Conservation (phyloP, 305 asterid genomes). For the Rubia tinctorum region DNA sequence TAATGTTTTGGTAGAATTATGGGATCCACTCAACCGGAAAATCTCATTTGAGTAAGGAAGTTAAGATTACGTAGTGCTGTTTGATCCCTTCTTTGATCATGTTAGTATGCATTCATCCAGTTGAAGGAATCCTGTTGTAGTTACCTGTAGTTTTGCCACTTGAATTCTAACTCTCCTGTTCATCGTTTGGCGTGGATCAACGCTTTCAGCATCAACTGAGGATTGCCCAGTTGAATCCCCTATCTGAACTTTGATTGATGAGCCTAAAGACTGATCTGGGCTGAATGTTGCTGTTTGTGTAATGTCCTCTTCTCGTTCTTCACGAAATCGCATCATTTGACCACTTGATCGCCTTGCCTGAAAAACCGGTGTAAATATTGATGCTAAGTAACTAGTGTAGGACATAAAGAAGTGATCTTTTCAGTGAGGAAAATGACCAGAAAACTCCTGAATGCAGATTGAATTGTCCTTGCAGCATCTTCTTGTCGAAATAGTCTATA, state of each 20-base stretch:
- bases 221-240: slow-evolving; percentile 44
- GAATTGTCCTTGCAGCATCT: slow-evolving; percentile 54
- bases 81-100: no score
- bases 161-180: slow-evolving; percentile 20
- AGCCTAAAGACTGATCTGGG: slow-evolving; percentile 38
- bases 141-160: slow-evolving; percentile 16
- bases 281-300: slow-evolving; percentile 18
- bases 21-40: not conserved
- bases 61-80: not conserved
- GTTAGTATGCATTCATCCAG: not conserved
- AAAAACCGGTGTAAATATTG: not conserved
- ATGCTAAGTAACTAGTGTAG: not conserved
- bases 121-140: not conserved
- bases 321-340: not conserved
- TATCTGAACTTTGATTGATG: slow-evolving; percentile 56
- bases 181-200: slow-evolving; percentile 13
- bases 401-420: not conserved
- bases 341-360: slow-evolving; percentile 10
- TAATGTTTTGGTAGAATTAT: not conserved
- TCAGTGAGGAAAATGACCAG: slow-evolving; percentile 28
- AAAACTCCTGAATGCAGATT: slow-evolving; percentile 52
- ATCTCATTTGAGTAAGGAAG: not conserved
- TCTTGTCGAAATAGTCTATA: slow-evolving; percentile 38
- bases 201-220: slow-evolving; percentile 30
- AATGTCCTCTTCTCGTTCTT: slow-evolving; percentile 7